Evolutionary conservation across 2,329 filamentous ascomycete genomes (phyloP).

Genomic region (Polytolypa hystricis): DNA sequence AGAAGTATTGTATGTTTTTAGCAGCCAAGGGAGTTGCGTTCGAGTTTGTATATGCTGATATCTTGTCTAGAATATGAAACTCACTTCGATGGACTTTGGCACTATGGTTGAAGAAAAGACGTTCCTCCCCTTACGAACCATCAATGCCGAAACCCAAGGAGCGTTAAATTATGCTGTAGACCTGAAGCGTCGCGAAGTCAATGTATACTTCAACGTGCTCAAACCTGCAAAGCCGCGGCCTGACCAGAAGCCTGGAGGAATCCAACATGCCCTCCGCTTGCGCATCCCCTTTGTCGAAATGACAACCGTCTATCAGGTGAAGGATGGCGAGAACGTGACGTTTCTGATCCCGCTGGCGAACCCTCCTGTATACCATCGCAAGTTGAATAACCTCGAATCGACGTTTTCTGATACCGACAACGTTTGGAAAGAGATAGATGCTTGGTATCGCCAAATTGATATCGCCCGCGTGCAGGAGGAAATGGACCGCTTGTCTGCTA

Average conservation of each 20-base stretch:
- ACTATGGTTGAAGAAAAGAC: constrained; percentile 41
- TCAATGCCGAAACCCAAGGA: constrained; percentile 16
- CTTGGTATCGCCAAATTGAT: constrained; percentile 55
- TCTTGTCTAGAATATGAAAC: constrained; percentile 29
- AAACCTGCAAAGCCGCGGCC: constrained; percentile 13
- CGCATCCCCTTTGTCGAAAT: constrained; percentile 37
- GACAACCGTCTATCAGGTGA: constrained; percentile 25
- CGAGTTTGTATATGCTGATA: background rate
- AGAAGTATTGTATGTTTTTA: constrained; percentile 23
- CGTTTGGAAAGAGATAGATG: constrained; percentile 45
- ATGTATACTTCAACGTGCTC: constrained; percentile 34
- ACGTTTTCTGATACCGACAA: constrained; percentile 33
- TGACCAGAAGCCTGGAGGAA: background rate
- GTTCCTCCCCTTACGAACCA: constrained; percentile 50
- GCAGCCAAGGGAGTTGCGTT: background rate
- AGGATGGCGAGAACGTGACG: constrained; percentile 13
- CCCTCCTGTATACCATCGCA: constrained; percentile 37
- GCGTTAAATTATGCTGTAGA: constrained; percentile 31
- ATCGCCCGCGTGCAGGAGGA: constrained; percentile 39
- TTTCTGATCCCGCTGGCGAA: constrained; percentile 32
- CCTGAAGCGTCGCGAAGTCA: constrained; percentile 33
- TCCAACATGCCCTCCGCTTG: constrained; percentile 29
- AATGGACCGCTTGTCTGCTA: constrained; percentile 28
- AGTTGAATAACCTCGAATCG: constrained; percentile 19
- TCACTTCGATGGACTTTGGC: constrained; percentile 50